phyloP scores from a whole-genome alignment of 768 basidiomycete genomes.

The Collybia mongolica region DNA sequence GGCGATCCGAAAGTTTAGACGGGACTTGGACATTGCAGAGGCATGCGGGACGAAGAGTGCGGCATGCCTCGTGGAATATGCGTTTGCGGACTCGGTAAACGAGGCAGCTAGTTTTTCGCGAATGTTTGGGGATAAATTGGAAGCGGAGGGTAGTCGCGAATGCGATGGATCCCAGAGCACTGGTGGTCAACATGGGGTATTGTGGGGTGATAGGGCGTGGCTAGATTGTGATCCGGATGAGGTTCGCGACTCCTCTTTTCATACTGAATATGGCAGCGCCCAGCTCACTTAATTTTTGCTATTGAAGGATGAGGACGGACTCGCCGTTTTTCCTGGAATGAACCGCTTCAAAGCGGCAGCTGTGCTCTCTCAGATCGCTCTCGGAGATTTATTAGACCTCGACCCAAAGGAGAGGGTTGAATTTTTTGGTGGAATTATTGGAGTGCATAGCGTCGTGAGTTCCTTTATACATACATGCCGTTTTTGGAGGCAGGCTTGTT shows the following conservation, averaged over 20 bases:
- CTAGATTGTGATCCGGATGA: conserved; percentile 54
- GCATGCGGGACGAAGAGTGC: conserved; percentile 51
- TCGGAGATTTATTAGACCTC: conserved; percentile 57
- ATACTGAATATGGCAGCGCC: neutral
- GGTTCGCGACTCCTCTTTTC: conserved; percentile 25
- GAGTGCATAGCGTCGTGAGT: conserved; percentile 53
- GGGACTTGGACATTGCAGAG: conserved; percentile 62
- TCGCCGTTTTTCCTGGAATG: conserved; percentile 59
- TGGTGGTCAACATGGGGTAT: conserved; percentile 37
- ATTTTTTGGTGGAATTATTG: conserved; percentile 46
- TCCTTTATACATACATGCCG: neutral
- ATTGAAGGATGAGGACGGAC: conserved; percentile 56
- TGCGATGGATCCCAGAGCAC: neutral
- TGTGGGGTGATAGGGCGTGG: conserved; percentile 69
- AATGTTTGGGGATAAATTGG: conserved; percentile 49
- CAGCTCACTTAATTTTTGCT: neutral
- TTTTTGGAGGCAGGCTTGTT: neutral
- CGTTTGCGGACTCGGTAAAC: conserved; percentile 59
- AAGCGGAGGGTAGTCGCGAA: conserved; percentile 32
- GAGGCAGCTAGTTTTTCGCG: conserved; percentile 59
- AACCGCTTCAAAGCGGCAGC: conserved; percentile 70
- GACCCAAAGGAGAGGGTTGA: conserved; percentile 44
- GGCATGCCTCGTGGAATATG: conserved; percentile 45
- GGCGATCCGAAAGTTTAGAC: conserved; percentile 64
- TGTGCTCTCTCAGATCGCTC: conserved; percentile 51